phyloP scores from a whole-genome alignment of 805 yeast genomes.

The Saitoella complicata region DNA sequence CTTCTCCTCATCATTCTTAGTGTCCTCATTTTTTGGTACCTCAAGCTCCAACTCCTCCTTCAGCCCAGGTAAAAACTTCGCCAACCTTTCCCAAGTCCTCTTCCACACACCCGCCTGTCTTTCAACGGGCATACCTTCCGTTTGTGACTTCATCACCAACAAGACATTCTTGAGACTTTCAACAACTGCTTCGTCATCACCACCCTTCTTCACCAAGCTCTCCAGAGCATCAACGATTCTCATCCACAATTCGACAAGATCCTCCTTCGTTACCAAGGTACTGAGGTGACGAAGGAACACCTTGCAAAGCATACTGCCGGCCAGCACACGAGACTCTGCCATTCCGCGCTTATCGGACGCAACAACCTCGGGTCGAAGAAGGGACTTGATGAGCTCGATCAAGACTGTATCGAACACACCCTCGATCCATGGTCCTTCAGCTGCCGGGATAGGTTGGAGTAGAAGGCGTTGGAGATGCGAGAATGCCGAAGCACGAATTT shows the following conservation, averaged over 20 bases:
- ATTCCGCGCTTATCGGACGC: constrained; percentile 48
- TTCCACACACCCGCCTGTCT: too few species aligned
- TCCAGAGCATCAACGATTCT: constrained; percentile 24
- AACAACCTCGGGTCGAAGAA: constrained; percentile 47
- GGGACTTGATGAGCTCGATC: constrained; percentile 52
- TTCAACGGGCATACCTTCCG: too few species aligned
- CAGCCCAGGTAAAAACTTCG: too few species aligned
- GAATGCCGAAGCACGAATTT: constrained; percentile 52
- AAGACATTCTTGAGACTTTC: constrained; percentile 28
- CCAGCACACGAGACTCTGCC: constrained; percentile 48
- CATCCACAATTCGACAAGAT: constrained; percentile 22
- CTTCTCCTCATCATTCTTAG: too few species aligned
- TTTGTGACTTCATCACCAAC: constrained; percentile 20
- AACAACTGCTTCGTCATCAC: constrained; percentile 23
- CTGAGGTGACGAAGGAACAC: constrained; percentile 36
- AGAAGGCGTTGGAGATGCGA: constrained; percentile 39
- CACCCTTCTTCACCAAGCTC: constrained; percentile 23
- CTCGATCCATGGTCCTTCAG: constrained; percentile 18
- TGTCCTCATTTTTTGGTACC: too few species aligned
- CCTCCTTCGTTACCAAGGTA: constrained; percentile 15
- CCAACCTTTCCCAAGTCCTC: too few species aligned
- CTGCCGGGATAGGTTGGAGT: constrained; percentile 18
- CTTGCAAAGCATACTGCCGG: constrained; percentile 52
- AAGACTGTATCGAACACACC: constrained; percentile 54
- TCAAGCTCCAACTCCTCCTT: too few species aligned